Evolutionary conservation across 1,139 yeast species (phyloP).

Genomic region (Blastobotrys persicus): DNA sequence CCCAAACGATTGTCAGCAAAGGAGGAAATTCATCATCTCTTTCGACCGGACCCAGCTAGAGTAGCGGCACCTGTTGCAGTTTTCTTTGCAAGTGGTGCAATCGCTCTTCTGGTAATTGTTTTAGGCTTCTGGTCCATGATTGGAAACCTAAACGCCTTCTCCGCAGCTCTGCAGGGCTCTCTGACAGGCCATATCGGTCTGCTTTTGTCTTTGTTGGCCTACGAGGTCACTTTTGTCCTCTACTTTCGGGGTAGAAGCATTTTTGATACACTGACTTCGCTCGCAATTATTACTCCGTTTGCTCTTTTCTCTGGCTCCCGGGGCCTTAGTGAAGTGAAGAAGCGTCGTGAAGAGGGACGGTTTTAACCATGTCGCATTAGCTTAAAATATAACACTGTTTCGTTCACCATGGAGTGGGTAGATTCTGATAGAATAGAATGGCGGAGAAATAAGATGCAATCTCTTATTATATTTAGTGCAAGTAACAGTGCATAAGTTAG

Average conservation of each 20-base stretch:
- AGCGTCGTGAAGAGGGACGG: conserved; percentile 24
- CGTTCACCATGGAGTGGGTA: too few species aligned
- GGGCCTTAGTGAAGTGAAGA: conserved; percentile 44
- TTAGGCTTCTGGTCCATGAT: conserved; percentile 26
- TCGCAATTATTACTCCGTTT: conserved; percentile 52
- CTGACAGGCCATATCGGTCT: conserved; percentile 46
- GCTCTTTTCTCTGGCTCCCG: conserved; percentile 67
- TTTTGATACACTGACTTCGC: conserved; percentile 61
- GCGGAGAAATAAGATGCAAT: too few species aligned
- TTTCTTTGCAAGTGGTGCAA: conserved; percentile 49
- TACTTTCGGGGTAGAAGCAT: conserved; percentile 73
- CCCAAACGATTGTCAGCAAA: conserved; percentile 40
- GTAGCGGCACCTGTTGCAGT: conserved; percentile 56
- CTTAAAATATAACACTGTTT: too few species aligned
- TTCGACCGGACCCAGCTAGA: conserved; percentile 55
- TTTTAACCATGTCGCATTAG: conserved; percentile 1
- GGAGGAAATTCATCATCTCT: conserved; percentile 71
- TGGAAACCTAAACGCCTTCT: conserved; percentile 24
- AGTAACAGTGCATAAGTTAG: neutral
- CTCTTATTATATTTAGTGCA: neutral
- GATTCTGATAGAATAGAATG: neutral
- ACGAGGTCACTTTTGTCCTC: conserved; percentile 61
- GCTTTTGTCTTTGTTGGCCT: conserved; percentile 51
- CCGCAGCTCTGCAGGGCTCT: conserved; percentile 33
- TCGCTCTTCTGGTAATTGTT: conserved; percentile 36